Evolutionary conservation across 208 protist genomes (phyloP), one percentile per base, ranked within the genome.

Genomic region (Crithidia brevicula): DNA sequence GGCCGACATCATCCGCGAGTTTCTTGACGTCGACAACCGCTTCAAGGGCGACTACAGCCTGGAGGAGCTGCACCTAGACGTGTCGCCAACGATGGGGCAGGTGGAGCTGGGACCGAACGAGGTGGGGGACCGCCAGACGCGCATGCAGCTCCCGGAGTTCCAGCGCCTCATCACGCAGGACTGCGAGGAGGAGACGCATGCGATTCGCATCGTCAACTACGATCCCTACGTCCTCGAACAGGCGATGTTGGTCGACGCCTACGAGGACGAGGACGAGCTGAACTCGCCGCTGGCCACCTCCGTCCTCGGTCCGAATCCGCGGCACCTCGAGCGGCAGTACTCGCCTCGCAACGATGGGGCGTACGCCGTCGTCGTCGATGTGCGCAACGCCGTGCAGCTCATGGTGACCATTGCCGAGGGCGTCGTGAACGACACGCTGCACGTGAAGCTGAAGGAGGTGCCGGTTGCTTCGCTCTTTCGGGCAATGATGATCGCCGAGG

Each of bases 161-260:
- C 78, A 80, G 28, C 86, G 82, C 51, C 62, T 78, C 28, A 84
- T 96, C 57, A 89, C 81, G 63, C 77, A 89, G 38, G 91, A 96
- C 62, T 89, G 81, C 72, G 85, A 93, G 66, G 86, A 92, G 47
- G 85, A 91, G 66, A 85, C 76, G 33, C 72, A 92, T 40, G 77
- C 83, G 20, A 89, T 95, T 46, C 86, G 87, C 51, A 92, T 96
- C 54, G 88, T 96, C 34, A 92, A 93, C 76, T 96, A 90, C 67
- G 91, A 96, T 52, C 91, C 91, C 10, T 96, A 94, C 67, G 85
- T 96, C 46, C 78, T 94, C 8, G 85, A 96, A 67, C 91, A 96
- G 72, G 88, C 83, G 50, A 89, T 91, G 64, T 59, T 91, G 49
- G 72, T 92, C 31, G 90, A 95, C 56, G 83, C 83, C 49, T 90